A percentile compares a stretch with the other conserved stretches of the same genome.
Conservation (phyloP, 805 yeast species). For the Ascoidea tarda region DNA sequence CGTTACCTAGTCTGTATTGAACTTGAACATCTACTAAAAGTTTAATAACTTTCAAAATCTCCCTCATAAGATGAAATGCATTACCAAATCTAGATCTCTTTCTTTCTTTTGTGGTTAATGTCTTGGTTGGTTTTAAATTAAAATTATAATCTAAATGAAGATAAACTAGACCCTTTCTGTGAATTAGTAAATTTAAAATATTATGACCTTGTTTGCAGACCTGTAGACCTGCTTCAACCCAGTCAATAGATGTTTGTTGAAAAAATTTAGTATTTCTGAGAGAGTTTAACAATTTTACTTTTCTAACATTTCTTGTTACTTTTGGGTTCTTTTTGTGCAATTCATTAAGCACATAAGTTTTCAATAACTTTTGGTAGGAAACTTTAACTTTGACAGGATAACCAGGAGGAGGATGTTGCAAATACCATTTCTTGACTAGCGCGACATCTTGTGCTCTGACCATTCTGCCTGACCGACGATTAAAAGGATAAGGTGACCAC, state of each 20-base stretch:
- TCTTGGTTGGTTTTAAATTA: constrained; percentile 90
- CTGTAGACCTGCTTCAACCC: constrained; percentile 98
- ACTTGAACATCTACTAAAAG: constrained; percentile 88
- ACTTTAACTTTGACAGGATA: constrained; percentile 68
- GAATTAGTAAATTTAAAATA: constrained; percentile 81
- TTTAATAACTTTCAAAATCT: constrained; percentile 71
- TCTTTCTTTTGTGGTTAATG: constrained; percentile 90
- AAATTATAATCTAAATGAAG: constrained; percentile 91
- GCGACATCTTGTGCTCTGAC: constrained; percentile 87
- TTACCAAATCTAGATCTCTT: constrained; percentile 93
- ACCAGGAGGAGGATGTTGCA: constrained; percentile 43
- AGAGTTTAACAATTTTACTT: constrained; percentile 45
- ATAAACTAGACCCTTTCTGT: constrained; percentile 81
- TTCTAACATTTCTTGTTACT: constrained; percentile 28
- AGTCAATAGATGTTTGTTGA: constrained; percentile 83
- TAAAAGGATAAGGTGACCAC: constrained; percentile 80
- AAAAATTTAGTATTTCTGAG: constrained; percentile 75
- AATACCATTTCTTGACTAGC: constrained; percentile 68
- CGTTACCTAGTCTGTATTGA: constrained; percentile 77
- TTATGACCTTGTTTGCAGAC: constrained; percentile 88
- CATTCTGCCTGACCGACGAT: constrained; percentile 54
- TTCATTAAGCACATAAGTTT: constrained; percentile 57
- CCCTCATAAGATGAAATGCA: constrained; percentile 89
- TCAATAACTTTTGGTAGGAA: constrained; percentile 83
- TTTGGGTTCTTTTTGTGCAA: constrained; percentile 28